Percentiles rank a stretch among this genome's conserved stretches.
phyloP scores from a whole-genome alignment of 225 moss, liverwort and hornwort species.

The Antitrichia curtipendula region DNA sequence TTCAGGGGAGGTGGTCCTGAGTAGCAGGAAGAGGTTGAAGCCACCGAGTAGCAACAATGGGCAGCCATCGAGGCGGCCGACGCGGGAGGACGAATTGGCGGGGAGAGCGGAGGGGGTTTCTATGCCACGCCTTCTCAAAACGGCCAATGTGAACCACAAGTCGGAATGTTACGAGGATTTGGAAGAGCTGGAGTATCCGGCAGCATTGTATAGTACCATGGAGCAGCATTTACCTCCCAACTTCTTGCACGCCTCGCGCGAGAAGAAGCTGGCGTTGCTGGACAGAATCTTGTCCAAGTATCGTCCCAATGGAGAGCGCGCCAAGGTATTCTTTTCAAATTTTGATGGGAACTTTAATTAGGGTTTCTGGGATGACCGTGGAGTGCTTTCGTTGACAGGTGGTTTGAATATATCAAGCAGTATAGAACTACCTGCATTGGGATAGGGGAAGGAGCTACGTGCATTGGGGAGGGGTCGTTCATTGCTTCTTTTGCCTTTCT shows the following conservation, averaged over 20 bases:
- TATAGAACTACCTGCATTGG: background rate
- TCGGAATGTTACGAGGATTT: constrained; percentile 87
- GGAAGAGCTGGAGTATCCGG: constrained; percentile 92
- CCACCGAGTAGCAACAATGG: constrained; percentile 43
- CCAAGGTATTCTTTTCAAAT: constrained; percentile 33
- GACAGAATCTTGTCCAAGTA: constrained; percentile 92
- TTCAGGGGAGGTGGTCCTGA: constrained; percentile 34
- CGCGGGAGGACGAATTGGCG: constrained; percentile 36
- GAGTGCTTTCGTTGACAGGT: background rate
- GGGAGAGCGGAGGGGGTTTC: constrained; percentile 42
- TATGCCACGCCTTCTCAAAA: constrained; percentile 53
- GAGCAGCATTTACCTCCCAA: constrained; percentile 80
- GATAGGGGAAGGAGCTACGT: background rate
- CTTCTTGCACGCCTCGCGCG: constrained; percentile 60
- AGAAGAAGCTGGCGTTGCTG: constrained; percentile 71
- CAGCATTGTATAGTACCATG: constrained; percentile 82
- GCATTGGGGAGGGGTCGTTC: background rate
- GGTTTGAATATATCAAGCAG: background rate
- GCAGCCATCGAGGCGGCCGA: constrained; percentile 31
- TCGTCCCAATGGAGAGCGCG: constrained; percentile 87
- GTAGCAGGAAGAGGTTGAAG: constrained; percentile 49
- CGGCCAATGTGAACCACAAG: constrained; percentile 64
- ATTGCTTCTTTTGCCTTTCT: background rate
- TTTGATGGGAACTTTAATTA: background rate
- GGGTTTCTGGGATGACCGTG: background rate